Evolutionary conservation across 176 grass and related monocot genomes (phyloP).

Genomic region (Cenchrus americanus): DNA sequence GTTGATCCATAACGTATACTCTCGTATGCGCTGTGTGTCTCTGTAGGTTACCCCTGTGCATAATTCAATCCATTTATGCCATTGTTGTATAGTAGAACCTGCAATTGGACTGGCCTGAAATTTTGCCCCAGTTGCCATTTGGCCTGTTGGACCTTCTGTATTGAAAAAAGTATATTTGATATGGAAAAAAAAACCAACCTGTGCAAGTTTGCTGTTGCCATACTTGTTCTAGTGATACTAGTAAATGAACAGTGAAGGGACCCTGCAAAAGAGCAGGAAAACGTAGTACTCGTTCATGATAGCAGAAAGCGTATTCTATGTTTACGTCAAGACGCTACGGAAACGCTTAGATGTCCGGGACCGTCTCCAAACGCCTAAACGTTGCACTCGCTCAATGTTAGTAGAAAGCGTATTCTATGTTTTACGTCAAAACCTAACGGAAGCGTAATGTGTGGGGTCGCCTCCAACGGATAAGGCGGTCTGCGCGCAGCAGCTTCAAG

Average conservation of each 20-base stretch:
- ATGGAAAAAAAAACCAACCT: not conserved
- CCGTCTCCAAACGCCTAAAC: not conserved
- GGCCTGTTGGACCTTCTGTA: not conserved
- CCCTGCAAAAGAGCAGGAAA: not conserved
- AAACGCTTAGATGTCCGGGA: not conserved
- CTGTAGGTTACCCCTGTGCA: not conserved
- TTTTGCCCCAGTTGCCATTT: not conserved
- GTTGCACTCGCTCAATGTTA: not conserved
- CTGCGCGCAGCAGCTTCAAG: not conserved
- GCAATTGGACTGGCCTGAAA: not conserved
- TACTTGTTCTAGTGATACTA: not conserved
- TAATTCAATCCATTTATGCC: not conserved
- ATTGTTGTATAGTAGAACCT: conserved; percentile 11
- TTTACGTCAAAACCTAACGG: not conserved
- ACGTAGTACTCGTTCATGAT: not conserved
- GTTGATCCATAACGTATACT: conserved; percentile 35
- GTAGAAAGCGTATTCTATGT: not conserved
- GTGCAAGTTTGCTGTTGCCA: not conserved
- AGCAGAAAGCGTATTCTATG: not conserved
- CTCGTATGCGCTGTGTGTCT: conserved; percentile 29
- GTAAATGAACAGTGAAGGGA: not conserved
- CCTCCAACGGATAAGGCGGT: conserved; percentile 24
- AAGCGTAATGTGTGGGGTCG: not conserved
- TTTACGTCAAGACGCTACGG: not conserved
- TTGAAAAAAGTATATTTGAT: not conserved